These are phyloP conservation scores for Symbiotaphrina buchneri DNA, from an alignment of 495 filamentous ascomycete genomes.

Conservation along the genomic window DNA sequence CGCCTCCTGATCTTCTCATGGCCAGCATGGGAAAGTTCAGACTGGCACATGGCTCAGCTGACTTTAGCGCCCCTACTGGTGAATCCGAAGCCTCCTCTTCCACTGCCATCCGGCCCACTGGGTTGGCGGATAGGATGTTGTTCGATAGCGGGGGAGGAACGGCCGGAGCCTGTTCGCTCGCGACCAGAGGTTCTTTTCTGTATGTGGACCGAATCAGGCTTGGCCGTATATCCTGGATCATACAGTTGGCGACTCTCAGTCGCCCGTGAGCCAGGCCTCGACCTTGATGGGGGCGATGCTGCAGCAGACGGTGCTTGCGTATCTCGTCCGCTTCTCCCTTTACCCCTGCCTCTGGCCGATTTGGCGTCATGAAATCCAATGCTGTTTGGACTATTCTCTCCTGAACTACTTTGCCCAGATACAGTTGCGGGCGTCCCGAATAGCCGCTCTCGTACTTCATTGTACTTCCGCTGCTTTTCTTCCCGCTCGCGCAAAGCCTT, in stretches of 20 bases:
- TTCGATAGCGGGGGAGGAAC: conserved; percentile 18
- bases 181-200: conserved; percentile 25
- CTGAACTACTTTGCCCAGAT: conserved; percentile 30
- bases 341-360: conserved; percentile 9
- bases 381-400: conserved; percentile 38
- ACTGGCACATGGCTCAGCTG: no score
- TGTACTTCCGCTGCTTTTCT: conserved; percentile 74
- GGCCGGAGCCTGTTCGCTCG: conserved; percentile 14
- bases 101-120: conserved; percentile 52
- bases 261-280: conserved; percentile 6
- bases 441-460: conserved; percentile 64
- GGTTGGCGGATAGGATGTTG: conserved; percentile 41
- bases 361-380: conserved; percentile 13
- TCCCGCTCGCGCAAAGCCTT: conserved; percentile 56
- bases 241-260: conserved; percentile 28
- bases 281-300: neutral
- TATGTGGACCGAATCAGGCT: conserved; percentile 27
- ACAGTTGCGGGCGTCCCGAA: conserved; percentile 38
- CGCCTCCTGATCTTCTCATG: no score
- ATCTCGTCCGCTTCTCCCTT: conserved; percentile 3
- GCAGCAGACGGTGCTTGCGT: neutral
- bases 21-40: no score
- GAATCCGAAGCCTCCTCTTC: conserved; percentile 50
- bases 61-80: conserved; percentile 28
- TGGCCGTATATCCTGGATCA: conserved; percentile 48